Base-by-base conservation (phyloP, 2,329 filamentous ascomycete genomes). In the Drechslerella dactyloides region DNA sequence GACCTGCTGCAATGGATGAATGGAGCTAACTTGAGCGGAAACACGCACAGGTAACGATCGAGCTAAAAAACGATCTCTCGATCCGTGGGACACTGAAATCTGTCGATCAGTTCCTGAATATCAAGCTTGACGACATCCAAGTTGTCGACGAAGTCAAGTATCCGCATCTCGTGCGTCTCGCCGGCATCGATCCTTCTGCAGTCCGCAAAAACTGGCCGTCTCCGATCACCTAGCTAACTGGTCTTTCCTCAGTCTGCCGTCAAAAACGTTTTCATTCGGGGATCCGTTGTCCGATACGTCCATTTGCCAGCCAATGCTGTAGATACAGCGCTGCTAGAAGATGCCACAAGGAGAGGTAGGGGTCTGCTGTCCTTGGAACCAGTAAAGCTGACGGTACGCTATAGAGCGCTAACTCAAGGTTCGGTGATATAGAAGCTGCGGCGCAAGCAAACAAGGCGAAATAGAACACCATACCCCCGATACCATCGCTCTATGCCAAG, bases 51-150 rank as follows among this genome's bases (percentile, higher is more conserved):
- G 93, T 99, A 78, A 97, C 93, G 52, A 92, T 99, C 79, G 94
- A 99, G 84, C 90, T 99, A 80, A 99, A 99, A 83, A 99, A 99
- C 81, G 94, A 99, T 82, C 96, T 99, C 77, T 92, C 93, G 79
- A 96, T 99, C 80, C 90, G 91, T 77, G 94, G 94, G 75, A 96
- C 89, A 37, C 85, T 99, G 76, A 99, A 97, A 84, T 96, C 90
- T 78, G 93, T 99, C 76, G 94, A 99, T 80, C 94, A 97, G 83
- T 99, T 96, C 82, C 87, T 99, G 78, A 99, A 99, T 82, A 97
- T 99, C 82, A 97, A 97, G 84, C 87, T 99, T 56, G 94, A 99
- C 78, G 91, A 97, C 78, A 96, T 97, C 73, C 85, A 88, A 74
- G 93, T 97, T 33, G 85, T 96, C 24, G 93, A 99, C 76, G 91